These are phyloP conservation scores for Scenedesmus sp. DNA, from an alignment of 163 green algal genomes.

Conservation along the genomic window DNA sequence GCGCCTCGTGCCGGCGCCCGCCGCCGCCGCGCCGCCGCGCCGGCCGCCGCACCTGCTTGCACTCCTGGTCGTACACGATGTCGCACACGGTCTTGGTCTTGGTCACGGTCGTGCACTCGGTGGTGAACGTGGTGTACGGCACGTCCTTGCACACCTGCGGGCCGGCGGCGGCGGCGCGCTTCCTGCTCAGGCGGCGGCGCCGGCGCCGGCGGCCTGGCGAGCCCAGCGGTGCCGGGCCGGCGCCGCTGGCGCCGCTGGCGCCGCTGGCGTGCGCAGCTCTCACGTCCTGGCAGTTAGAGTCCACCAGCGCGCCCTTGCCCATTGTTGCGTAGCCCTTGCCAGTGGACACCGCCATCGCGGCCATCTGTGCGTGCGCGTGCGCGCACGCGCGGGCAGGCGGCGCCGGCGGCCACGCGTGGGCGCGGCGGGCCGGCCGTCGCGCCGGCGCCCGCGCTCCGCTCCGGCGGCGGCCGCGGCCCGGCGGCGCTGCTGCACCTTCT, in stretches of 20 bases:
- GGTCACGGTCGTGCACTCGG: conserved; percentile 24
- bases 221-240: too few species aligned
- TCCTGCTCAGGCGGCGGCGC: too few species aligned
- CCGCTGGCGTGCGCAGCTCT: too few species aligned
- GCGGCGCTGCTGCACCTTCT: too few species aligned
- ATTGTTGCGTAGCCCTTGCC: conserved; percentile 16
- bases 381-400: too few species aligned
- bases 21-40: not conserved
- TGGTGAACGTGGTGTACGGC: conserved; percentile 11
- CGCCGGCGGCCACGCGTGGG: too few species aligned
- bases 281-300: conserved; percentile 25
- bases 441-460: too few species aligned
- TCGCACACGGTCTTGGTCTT: conserved; percentile 30
- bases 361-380: conserved; percentile 1
- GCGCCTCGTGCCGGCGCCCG: not conserved
- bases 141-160: conserved; percentile 37
- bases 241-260: too few species aligned
- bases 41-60: conserved; percentile 5
- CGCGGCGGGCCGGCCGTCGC: not conserved
- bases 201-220: too few species aligned
- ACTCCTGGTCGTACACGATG: conserved; percentile 27
- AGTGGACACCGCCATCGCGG: not conserved
- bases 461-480: too few species aligned
- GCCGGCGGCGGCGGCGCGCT: too few species aligned
- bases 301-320: not conserved